Evolutionary conservation across 164 flowering plant genomes (phyloP), one percentile per base, ranked within the genome.

Genomic region (Dillenia turbinata): DNA sequence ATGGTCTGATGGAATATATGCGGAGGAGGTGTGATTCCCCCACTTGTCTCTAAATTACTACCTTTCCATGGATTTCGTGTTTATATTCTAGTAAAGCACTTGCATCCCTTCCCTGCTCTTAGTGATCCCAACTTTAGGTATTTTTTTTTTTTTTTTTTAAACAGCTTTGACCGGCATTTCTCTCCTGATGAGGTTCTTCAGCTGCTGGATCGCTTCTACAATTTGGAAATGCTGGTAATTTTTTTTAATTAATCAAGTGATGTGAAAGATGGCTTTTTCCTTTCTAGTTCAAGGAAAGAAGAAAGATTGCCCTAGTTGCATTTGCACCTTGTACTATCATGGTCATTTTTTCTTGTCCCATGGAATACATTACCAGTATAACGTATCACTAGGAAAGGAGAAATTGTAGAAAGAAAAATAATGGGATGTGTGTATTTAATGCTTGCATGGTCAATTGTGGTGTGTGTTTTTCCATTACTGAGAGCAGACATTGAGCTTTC

Each of bases 141-240:
- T 26, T 13, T 16, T 45, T 33, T 17, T 65, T n/a, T 8, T 57
- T 68, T 45, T 57, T n/a, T n/a, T n/a, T n/a, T n/a, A n/a, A n/a
- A 52, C 87, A 94, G 97, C 70, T 86, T 91, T 69, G 89, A 79
- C 44, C 77, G 94, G 9, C 75, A 75, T 10, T 94, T 94, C 79
- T 78, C 97, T 63, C 59, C 97, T 5, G 96, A 89, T 55, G 97
- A 94, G 75, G 89, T 94, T 70, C 67, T 91, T 74, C 97, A 89
- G 76, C 71, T 94, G 81, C 78, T 94, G 67, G 93, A 88, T 71
- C 96, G 94, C 49, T 94, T 94, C 79, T 94, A 83, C 79, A 89
- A 94, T 81, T 70, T 94, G 57, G 97, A 91, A 68, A 80, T 86
- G 88, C 83, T 94, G 96, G 99, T 94, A 87, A 54, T 49, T 33